Conservation (phyloP, 116 monocot genomes). For the Trichopus zeylanicus region DNA sequence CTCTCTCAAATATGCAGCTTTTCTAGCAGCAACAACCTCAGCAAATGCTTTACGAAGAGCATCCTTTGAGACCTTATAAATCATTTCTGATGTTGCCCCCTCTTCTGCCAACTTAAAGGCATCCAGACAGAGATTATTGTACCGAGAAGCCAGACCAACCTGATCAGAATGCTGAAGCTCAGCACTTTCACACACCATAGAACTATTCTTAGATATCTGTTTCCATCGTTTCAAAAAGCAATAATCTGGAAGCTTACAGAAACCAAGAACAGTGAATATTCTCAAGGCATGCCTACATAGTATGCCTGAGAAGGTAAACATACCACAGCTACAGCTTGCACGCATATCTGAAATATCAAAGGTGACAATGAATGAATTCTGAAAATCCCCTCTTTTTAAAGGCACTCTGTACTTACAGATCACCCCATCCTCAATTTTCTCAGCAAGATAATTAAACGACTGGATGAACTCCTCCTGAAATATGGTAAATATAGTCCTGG, state of each 20-base stretch:
- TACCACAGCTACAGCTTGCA: constrained; percentile 13
- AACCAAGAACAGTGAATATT: constrained; percentile 1
- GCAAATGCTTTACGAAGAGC: constrained; percentile 15
- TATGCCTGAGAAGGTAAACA: constrained; percentile 18
- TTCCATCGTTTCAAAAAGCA: constrained; percentile 16
- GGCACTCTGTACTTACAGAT: constrained; percentile 8
- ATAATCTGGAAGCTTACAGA: constrained; percentile 8
- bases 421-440: constrained; percentile 12
- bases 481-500: constrained; percentile 21
- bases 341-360: not conserved
- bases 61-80: constrained; percentile 14
- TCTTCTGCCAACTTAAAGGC: constrained; percentile 17
- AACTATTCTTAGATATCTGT: constrained; percentile 10
- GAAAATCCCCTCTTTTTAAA: not conserved
- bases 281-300: constrained; percentile 14
- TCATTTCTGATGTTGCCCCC: constrained; percentile 9
- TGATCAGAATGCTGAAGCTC: not conserved
- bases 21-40: constrained; percentile 19
- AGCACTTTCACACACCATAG: not conserved
- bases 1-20: not conserved
- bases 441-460: constrained; percentile 9
- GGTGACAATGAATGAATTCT: not conserved
- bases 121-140: constrained; percentile 14
- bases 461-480: constrained; percentile 28
- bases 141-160: not conserved